Percentiles rank a stretch among this genome's conserved stretches.
Evolutionary conservation across 805 yeast species (phyloP).

Genomic region (Ogataea populi-albae): DNA sequence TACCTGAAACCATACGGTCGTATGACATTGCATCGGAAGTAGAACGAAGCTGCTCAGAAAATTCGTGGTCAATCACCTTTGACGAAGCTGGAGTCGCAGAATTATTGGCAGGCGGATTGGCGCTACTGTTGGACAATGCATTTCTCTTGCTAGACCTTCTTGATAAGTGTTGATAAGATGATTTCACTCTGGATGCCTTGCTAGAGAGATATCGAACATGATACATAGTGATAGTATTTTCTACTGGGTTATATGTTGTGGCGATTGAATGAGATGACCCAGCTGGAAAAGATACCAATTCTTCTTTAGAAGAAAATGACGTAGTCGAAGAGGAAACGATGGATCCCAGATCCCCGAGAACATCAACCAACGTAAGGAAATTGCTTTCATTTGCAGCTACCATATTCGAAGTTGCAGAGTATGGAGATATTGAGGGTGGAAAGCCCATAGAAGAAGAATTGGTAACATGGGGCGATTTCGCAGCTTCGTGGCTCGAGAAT

Average conservation of each 20-base stretch:
- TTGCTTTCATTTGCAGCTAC: conserved; percentile 24
- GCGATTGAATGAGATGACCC: conserved; percentile 43
- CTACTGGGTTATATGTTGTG: conserved; percentile 52
- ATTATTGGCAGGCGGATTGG: conserved; percentile 3
- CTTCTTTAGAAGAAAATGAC: conserved; percentile 56
- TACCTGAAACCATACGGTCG: conserved; percentile 45
- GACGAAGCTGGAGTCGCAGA: conserved; percentile 41
- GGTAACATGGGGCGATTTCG: conserved; percentile 1
- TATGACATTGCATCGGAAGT: conserved; percentile 40
- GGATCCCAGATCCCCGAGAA: conserved; percentile 68
- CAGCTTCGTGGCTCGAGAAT: conserved; percentile 4
- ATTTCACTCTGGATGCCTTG: conserved; percentile 17
- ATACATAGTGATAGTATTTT: conserved; percentile 47
- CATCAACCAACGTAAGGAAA: conserved; percentile 71
- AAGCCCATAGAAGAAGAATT: conserved; percentile 7
- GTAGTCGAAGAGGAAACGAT: conserved; percentile 71
- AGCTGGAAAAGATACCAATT: conserved; percentile 52
- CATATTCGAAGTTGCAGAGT: conserved; percentile 15
- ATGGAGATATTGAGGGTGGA: conserved; percentile 13
- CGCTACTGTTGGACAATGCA: conserved; percentile 17
- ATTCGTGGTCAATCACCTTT: conserved; percentile 36
- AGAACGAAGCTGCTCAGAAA: conserved; percentile 31
- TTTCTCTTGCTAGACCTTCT: conserved; percentile 26
- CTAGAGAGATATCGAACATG: conserved; percentile 46
- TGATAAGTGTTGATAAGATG: conserved; percentile 14